Conservation (phyloP, 2,329 filamentous ascomycete species). For the Alternaria tenuissima region DNA sequence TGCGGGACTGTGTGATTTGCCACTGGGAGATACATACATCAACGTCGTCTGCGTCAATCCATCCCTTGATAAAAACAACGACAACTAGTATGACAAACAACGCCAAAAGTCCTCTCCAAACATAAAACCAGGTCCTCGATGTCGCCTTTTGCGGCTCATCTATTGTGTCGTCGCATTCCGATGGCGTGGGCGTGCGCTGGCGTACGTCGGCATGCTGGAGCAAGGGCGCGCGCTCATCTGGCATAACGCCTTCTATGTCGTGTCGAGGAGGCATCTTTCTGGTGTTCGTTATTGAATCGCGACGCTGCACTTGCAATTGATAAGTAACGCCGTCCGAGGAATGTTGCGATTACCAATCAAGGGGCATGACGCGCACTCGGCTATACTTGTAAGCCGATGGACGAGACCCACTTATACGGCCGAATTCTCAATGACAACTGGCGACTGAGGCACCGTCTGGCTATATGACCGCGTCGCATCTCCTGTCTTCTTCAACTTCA, state of each 20-base stretch:
- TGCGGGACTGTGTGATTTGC: neutral
- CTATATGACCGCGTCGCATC: neutral
- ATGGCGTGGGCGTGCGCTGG: constrained; percentile 3
- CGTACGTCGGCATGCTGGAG: constrained; percentile 19
- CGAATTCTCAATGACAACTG: neutral
- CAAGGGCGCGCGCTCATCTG: constrained; percentile 35
- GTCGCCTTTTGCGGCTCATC: constrained; percentile 22
- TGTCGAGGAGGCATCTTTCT: constrained; percentile 21
- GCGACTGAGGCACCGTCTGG: neutral
- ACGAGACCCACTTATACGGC: neutral
- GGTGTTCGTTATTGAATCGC: neutral
- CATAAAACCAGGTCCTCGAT: constrained; percentile 26
- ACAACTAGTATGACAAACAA: constrained; percentile 24
- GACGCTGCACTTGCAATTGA: neutral
- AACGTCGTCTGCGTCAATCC: constrained; percentile 40
- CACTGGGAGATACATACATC: constrained; percentile 24
- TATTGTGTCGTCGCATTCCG: constrained; percentile 12
- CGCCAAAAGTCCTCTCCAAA: constrained; percentile 26
- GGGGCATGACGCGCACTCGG: constrained; percentile 12
- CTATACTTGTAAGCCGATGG: neutral
- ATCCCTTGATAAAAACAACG: constrained; percentile 36
- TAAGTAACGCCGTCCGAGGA: neutral
- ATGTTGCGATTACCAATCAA: constrained; percentile 12
- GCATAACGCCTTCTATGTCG: constrained; percentile 12
- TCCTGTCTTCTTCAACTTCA: neutral